These are phyloP conservation scores for Xerocomus minutiporus DNA, from an alignment of 1,284 basidiomycete species.

Conservation along the genomic window DNA sequence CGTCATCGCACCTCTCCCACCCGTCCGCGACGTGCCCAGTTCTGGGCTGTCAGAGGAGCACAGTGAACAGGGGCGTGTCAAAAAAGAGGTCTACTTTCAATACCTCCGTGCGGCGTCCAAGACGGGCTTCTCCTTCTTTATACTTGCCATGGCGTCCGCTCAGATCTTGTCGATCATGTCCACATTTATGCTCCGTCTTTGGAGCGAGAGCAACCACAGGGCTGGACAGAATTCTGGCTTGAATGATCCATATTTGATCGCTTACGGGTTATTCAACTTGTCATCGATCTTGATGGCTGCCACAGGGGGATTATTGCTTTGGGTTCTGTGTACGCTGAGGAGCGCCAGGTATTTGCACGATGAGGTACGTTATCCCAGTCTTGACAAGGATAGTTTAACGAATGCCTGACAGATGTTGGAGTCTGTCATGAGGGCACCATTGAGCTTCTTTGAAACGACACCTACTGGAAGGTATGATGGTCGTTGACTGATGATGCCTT, in stretches of 20 bases:
- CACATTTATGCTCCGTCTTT: slow-evolving; percentile 73
- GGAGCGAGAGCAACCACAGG: slow-evolving; percentile 75
- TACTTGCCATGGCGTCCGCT: slow-evolving; percentile 52
- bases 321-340: slow-evolving; percentile 45
- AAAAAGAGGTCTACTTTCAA: slow-evolving; percentile 68
- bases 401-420: slow-evolving; percentile 55
- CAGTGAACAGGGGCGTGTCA: slow-evolving; percentile 80
- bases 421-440: slow-evolving; percentile 76
- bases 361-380: slow-evolving; percentile 42
- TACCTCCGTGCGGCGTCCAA: slow-evolving; percentile 81
- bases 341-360: slow-evolving; percentile 69
- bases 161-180: slow-evolving; percentile 59
- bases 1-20: slow-evolving; percentile 32
- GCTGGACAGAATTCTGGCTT: slow-evolving; percentile 55
- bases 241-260: slow-evolving; percentile 47
- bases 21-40: slow-evolving; percentile 35
- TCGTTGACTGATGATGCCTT: not conserved
- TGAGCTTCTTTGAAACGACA: slow-evolving; percentile 85
- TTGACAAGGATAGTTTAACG: not conserved
- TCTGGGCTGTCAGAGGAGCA: slow-evolving; percentile 68
- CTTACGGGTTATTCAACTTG: slow-evolving; percentile 61
- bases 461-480: slow-evolving; percentile 67
- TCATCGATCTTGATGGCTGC: slow-evolving; percentile 52
- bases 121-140: slow-evolving; percentile 64
- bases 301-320: slow-evolving; percentile 59